A percentile compares a stretch with the other conserved stretches of the same genome.
Conservation (phyloP, 768 basidiomycete species). For the Sutorius australiensis region DNA sequence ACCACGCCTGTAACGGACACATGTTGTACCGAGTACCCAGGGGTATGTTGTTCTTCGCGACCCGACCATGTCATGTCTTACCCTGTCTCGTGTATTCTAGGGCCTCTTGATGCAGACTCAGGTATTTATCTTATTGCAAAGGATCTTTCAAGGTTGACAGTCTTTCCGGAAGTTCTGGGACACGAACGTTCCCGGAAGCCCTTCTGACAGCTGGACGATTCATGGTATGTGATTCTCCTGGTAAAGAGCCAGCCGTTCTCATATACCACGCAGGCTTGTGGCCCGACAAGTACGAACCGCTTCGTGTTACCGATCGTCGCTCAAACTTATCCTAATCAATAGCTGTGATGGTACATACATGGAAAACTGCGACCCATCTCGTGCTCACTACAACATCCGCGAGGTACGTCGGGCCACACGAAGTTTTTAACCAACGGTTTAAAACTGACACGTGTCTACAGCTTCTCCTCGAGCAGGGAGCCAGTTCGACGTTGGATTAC, state of each 20-base stretch:
- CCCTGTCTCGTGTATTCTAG: constrained; percentile 28
- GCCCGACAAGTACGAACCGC: constrained; percentile 52
- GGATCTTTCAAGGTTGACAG: neutral
- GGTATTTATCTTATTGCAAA: constrained; percentile 19
- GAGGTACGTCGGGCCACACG: constrained; percentile 27
- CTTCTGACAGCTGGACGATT: constrained; percentile 68
- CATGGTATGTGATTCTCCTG: constrained; percentile 45
- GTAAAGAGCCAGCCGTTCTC: neutral
- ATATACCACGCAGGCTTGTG: constrained; percentile 48
- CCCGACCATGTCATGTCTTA: neutral
- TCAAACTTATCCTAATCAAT: neutral
- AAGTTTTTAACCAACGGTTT: neutral
- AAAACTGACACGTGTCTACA: constrained; percentile 21
- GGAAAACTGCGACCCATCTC: constrained; percentile 38
- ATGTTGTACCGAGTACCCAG: constrained; percentile 68
- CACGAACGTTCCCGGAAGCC: constrained; percentile 58
- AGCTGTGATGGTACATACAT: constrained; percentile 53
- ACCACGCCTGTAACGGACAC: constrained; percentile 43
- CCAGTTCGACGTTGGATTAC: constrained; percentile 51
- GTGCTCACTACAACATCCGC: constrained; percentile 41
- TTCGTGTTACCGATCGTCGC: neutral
- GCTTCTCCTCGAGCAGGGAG: constrained; percentile 55
- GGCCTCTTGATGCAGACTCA: constrained; percentile 59
- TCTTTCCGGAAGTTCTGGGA: constrained; percentile 63
- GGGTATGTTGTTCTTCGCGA: constrained; percentile 39